phyloP scores from a whole-genome alignment of 345 rosid genomes.

The Arabidopsis suecica region DNA sequence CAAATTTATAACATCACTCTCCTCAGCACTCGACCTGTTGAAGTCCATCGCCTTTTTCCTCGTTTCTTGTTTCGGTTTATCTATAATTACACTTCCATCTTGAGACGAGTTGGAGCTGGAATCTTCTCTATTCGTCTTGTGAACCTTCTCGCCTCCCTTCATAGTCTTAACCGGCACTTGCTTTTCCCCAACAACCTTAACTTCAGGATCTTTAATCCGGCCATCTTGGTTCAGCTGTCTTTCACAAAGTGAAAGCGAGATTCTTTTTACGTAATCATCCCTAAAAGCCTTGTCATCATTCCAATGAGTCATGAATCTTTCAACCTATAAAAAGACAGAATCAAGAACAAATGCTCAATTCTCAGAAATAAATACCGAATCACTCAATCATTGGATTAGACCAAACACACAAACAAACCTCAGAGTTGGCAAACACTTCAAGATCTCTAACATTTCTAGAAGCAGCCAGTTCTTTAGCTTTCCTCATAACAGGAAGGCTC shows the following conservation, averaged over 20 bases:
- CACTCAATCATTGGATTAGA: constrained; percentile 8
- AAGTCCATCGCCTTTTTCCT: constrained; percentile 42
- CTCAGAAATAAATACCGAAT: neutral
- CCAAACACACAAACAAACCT: constrained; percentile 53
- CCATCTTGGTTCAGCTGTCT: constrained; percentile 82
- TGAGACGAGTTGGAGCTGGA: constrained; percentile 54
- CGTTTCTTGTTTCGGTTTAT: constrained; percentile 57
- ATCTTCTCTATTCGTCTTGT: constrained; percentile 60
- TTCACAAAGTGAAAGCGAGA: constrained; percentile 62
- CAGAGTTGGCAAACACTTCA: constrained; percentile 54
- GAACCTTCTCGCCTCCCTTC: constrained; percentile 46
- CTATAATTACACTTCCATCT: constrained; percentile 43
- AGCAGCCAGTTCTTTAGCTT: constrained; percentile 66
- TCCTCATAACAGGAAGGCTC: constrained; percentile 49
- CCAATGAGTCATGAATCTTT: constrained; percentile 79
- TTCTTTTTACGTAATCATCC: constrained; percentile 81
- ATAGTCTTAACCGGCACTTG: constrained; percentile 34
- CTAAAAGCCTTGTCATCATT: constrained; percentile 63
- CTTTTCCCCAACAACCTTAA: constrained; percentile 48
- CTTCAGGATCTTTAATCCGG: constrained; percentile 68
- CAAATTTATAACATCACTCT: constrained; percentile 44
- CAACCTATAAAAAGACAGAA: constrained; percentile 56
- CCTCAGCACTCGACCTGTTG: constrained; percentile 48
- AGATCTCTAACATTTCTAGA: constrained; percentile 60
- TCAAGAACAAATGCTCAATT: constrained; percentile 30